Base-by-base conservation (phyloP, 192 early-diverging fungal species). In the Spizellomyces sp. region DNA sequence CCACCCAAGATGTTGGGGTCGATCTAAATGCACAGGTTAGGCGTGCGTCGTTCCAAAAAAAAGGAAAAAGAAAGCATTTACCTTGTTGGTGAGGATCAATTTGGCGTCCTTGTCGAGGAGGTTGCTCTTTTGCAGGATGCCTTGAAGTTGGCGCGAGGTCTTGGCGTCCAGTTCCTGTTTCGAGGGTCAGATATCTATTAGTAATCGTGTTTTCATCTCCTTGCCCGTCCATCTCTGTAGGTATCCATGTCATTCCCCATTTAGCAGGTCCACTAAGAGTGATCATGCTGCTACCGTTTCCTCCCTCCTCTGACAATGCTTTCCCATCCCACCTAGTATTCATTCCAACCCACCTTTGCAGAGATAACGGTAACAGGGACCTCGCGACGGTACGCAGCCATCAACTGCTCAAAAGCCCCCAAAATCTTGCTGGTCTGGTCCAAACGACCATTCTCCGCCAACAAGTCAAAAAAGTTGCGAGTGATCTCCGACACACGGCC, bases 361-460 rank as follows among this genome's bases (percentile, higher is more conserved):
- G 94, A 94, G 66, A 93, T 95, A 63, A 98, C 93, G 67, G 86
- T 88, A 63, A 96, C 90, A 45, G 86, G 83, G 55, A 98, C 86
- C 74, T 96, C 94, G 48, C 91, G 91, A 63, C 95, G 90, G 83
- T 92, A 77, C 52, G 96, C 95, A 63, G 86, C 82, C 93, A 96
- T 94, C 75, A 99, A 84, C 76, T 86, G 79, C 73, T 83, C 76
- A 82, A 89, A 99, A 15, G 93, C 80, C 64, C 82, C 67, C 67
- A 96, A 90, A 69, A 99, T 88, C 82, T 91, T 91, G 76, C 69
- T 63, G 60, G 95, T 92, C 76, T 93, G 88, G 80, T 86, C 83
- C 77, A 97, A 83, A 70, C 96, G 92, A 81, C 94, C 93, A 84
- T 97, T 99, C 81, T 99, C 96, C 36, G 93, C 91, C 61, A 99